Conservation (phyloP, 441 rosid species). For the Hura crepitans region DNA sequence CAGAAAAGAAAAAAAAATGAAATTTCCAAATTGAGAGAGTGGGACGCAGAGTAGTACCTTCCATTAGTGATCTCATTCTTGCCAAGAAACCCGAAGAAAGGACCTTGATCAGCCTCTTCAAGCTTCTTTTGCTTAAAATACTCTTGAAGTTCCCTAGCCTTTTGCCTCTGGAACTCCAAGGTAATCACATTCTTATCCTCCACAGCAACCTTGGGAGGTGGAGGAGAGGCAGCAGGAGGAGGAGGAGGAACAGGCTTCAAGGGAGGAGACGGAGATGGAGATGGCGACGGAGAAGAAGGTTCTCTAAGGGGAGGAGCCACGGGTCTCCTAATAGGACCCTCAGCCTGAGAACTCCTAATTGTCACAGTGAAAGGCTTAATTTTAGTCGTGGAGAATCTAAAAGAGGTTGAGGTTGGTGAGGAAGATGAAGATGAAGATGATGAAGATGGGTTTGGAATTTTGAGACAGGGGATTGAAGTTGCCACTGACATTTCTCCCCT, state of each 20-base stretch:
- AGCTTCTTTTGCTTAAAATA: conserved; percentile 80
- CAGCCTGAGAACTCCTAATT: conserved; percentile 65
- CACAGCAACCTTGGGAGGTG: conserved; percentile 30
- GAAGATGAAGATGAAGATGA: conserved; percentile 32
- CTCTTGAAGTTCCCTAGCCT: conserved; percentile 79
- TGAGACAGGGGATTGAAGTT: conserved; percentile 56
- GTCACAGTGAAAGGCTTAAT: conserved; percentile 40
- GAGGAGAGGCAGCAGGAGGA: conserved; percentile 29
- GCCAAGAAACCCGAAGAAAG: conserved; percentile 71
- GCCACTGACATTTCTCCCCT: conserved; percentile 51
- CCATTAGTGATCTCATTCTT: conserved; percentile 91
- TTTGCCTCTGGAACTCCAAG: conserved; percentile 81
- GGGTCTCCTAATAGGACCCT: conserved; percentile 79
- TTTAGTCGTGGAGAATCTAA: conserved; percentile 33
- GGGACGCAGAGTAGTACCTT: conserved; percentile 39
- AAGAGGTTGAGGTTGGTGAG: conserved; percentile 26
- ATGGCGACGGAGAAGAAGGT: conserved; percentile 34
- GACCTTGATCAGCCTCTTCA: conserved; percentile 74
- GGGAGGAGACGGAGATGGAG: conserved; percentile 33
- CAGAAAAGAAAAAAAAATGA: neutral
- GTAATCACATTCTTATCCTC: conserved; percentile 46
- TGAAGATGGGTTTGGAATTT: conserved; percentile 47
- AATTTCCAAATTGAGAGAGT: neutral
- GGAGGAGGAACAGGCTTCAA: conserved; percentile 40
- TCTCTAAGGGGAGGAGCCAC: conserved; percentile 52